Evolutionary conservation across 129 eudicot genomes (phyloP).

Genomic region (Tagetes erecta): DNA sequence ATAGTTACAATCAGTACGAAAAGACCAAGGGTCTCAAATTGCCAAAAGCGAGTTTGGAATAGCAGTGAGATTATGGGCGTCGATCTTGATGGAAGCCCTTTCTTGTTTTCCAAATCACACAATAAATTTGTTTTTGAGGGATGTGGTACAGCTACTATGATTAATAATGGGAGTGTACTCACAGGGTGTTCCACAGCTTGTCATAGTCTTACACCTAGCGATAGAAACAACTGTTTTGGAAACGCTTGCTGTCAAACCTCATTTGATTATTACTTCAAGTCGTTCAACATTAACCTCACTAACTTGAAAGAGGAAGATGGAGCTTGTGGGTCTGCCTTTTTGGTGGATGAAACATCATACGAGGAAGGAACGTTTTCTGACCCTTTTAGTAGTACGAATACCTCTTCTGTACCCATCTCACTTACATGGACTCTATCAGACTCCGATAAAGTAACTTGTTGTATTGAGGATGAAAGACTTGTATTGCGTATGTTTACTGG

Average conservation of each 20-base stretch:
- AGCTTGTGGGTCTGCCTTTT: conserved; percentile 21
- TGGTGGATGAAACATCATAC: conserved; percentile 12
- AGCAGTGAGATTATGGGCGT: not conserved
- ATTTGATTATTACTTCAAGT: conserved; percentile 4
- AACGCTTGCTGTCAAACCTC: conserved; percentile 24
- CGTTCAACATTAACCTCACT: not conserved
- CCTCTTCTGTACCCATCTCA: conserved; percentile 2
- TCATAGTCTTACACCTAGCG: not conserved
- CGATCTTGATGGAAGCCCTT: conserved; percentile 13
- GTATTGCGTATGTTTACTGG: not conserved
- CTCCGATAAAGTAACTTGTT: not conserved
- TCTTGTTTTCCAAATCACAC: conserved; percentile 14
- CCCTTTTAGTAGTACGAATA: not conserved
- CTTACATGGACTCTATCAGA: conserved; percentile 5
- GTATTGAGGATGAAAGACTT: fast-evolving
- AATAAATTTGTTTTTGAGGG: conserved; percentile 19
- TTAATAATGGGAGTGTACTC: not conserved
- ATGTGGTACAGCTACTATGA: conserved; percentile 17
- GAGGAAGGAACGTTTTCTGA: not conserved
- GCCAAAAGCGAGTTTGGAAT: conserved; percentile 13
- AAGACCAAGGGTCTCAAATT: conserved; percentile 7
- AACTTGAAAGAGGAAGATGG: not conserved
- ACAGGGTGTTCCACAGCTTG: conserved; percentile 26
- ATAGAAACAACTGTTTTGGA: conserved; percentile 7
- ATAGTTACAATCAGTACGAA: not conserved